A percentile compares a stretch with the other conserved stretches of the same genome.
These are phyloP conservation scores for Penicillium alfredii DNA, from an alignment of 495 filamentous ascomycete species.

Conservation along the genomic window DNA sequence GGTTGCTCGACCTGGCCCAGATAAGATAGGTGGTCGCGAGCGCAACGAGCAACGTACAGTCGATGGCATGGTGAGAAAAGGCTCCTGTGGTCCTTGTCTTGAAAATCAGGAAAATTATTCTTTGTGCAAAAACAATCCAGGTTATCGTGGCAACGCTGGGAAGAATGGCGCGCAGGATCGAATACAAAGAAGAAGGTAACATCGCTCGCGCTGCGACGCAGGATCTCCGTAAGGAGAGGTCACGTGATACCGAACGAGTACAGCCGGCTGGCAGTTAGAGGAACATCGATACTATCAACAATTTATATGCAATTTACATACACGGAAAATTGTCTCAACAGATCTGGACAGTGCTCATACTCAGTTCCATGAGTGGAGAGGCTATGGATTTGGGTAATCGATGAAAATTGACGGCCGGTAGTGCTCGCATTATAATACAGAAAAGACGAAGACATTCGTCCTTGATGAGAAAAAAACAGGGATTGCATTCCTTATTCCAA, in stretches of 20 bases:
- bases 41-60: conserved; percentile 33
- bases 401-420: conserved; percentile 7
- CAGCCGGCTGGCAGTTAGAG: too few relatives aligned
- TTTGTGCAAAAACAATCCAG: too few relatives aligned
- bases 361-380: conserved; percentile 2
- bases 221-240: conserved; percentile 1
- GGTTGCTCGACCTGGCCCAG: not conserved
- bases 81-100: conserved; percentile 2
- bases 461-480: not conserved
- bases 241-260: conserved; percentile 18
- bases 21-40: conserved; percentile 5
- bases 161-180: too few relatives aligned
- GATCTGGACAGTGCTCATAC: too few relatives aligned
- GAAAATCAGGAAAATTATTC: too few relatives aligned
- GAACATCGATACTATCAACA: too few relatives aligned
- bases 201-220: conserved; percentile 12
- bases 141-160: too few relatives aligned
- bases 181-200: too few relatives aligned
- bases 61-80: conserved; percentile 32
- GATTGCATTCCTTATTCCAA: not conserved
- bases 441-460: conserved; percentile 5
- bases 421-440: conserved; percentile 25
- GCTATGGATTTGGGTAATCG: conserved; percentile 8
- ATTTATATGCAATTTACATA: too few relatives aligned
- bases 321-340: too few relatives aligned